phyloP scores from a whole-genome alignment of 2,329 filamentous ascomycete genomes.

The Bertia moriformis region DNA sequence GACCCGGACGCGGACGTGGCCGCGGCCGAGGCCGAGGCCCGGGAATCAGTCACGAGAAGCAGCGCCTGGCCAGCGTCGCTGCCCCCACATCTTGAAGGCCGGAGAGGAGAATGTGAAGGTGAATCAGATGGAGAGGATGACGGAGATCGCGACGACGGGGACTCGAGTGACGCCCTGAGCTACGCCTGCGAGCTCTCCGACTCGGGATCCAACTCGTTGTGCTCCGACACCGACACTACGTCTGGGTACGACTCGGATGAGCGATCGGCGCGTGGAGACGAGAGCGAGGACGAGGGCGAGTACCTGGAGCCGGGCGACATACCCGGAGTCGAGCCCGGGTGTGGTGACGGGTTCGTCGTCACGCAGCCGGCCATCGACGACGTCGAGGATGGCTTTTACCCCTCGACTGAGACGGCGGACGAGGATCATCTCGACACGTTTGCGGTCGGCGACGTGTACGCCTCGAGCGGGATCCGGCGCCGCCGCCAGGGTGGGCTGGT shows the following conservation, averaged over 20 bases:
- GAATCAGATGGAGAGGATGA: too few relatives aligned
- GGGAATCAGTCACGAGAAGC: too few relatives aligned
- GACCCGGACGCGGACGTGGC: too few relatives aligned
- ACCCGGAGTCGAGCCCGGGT: slow-evolving; percentile 59
- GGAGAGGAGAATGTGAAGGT: too few relatives aligned
- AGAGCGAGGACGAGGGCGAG: slow-evolving; percentile 37
- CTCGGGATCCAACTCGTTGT: slow-evolving; percentile 9
- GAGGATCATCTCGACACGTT: slow-evolving; percentile 74
- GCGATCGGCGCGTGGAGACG: slow-evolving; percentile 21
- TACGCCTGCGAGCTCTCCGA: too few relatives aligned
- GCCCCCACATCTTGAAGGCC: too few relatives aligned
- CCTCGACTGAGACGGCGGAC: slow-evolving; percentile 53
- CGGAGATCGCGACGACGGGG: too few relatives aligned
- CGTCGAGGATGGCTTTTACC: slow-evolving; percentile 70
- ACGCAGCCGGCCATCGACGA: slow-evolving; percentile 88
- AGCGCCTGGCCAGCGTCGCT: too few relatives aligned
- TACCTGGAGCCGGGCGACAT: slow-evolving; percentile 60
- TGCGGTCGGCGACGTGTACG: slow-evolving; percentile 69
- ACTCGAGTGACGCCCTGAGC: too few relatives aligned
- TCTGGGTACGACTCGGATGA: slow-evolving; percentile 33
- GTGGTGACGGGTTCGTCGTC: slow-evolving; percentile 64
- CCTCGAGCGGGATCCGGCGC: slow-evolving; percentile 76
- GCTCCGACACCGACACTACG: slow-evolving; percentile 22
- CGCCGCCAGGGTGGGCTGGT: slow-evolving; percentile 56
- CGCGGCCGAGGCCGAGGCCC: too few relatives aligned